Conservation (phyloP, 768 basidiomycete species). For the Strobilomyces echinocephalus region DNA sequence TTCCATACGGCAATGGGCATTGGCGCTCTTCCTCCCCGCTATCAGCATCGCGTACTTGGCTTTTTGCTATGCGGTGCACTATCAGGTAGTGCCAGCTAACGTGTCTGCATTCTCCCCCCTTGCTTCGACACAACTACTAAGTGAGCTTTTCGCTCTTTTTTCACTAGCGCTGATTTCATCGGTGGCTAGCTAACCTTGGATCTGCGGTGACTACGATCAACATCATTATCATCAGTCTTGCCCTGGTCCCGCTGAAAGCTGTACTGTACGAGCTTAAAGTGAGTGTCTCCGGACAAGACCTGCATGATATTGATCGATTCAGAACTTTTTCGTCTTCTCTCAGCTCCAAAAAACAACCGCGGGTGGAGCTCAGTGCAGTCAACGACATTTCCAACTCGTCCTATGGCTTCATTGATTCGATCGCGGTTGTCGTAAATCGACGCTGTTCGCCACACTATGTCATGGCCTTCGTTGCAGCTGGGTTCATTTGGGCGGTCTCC, state of each 20-base stretch:
- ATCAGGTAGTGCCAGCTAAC: constrained; percentile 7
- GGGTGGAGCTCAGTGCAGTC: constrained; percentile 5
- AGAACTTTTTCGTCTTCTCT: constrained; percentile 18
- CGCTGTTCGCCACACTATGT: constrained; percentile 8
- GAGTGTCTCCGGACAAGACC: too few relatives aligned
- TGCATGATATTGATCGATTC: background rate
- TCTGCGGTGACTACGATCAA: constrained; percentile 12
- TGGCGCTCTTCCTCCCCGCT: background rate
- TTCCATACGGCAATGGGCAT: constrained; percentile 6
- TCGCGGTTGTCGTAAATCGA: background rate
- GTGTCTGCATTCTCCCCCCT: background rate
- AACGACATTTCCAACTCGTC: constrained; percentile 16
- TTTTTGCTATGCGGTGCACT: constrained; percentile 17
- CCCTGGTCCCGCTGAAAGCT: constrained; percentile 8
- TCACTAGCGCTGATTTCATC: background rate
- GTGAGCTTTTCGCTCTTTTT: background rate
- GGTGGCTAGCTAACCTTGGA: constrained; percentile 8
- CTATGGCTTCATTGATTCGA: constrained; percentile 6
- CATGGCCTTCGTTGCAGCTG: constrained; percentile 6
- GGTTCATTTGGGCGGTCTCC: constrained; percentile 7
- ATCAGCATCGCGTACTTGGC: constrained; percentile 9
- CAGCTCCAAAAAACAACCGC: background rate
- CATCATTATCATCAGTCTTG: constrained; percentile 13
- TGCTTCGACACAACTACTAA: constrained; percentile 3
- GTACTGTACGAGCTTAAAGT: constrained; percentile 11